These are phyloP conservation scores for Vicia villosa DNA, from an alignment of 306 rosid genomes.

Conservation along the genomic window DNA sequence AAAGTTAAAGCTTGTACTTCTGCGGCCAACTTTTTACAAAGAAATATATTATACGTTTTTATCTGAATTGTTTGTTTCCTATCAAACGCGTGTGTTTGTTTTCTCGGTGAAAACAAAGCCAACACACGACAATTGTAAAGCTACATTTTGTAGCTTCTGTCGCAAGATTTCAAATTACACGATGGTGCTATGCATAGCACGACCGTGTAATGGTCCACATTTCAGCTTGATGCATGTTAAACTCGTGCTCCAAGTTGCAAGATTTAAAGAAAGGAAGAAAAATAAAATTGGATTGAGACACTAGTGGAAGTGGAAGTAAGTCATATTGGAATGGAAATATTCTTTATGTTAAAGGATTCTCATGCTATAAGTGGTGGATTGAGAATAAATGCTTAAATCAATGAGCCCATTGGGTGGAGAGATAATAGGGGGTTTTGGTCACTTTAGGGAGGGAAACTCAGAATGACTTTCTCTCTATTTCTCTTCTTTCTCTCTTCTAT, in stretches of 20 bases:
- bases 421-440: too few species aligned
- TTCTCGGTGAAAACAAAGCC: too few species aligned
- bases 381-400: too few species aligned
- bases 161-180: neutral
- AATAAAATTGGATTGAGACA: neutral
- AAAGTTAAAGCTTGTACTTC: conserved; percentile 15
- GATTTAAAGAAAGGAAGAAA: neutral
- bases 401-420: too few species aligned
- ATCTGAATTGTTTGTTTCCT: too few species aligned
- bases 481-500: too few species aligned
- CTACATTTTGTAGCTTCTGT: too few species aligned
- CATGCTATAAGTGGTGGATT: too few species aligned
- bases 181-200: neutral
- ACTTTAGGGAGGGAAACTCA: too few species aligned
- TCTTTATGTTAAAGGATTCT: neutral
- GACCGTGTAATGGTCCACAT: neutral
- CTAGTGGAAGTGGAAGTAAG: neutral
- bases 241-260: neutral
- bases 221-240: too few species aligned
- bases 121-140: too few species aligned
- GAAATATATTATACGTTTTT: conserved; percentile 6
- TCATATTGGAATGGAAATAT: neutral
- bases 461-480: too few species aligned
- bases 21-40: conserved; percentile 16
- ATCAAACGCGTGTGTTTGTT: neutral